Evolutionary conservation across 331 rosid genomes (phyloP), one percentile per base, ranked within the genome.

Genomic region (Prunus yedoensis): DNA sequence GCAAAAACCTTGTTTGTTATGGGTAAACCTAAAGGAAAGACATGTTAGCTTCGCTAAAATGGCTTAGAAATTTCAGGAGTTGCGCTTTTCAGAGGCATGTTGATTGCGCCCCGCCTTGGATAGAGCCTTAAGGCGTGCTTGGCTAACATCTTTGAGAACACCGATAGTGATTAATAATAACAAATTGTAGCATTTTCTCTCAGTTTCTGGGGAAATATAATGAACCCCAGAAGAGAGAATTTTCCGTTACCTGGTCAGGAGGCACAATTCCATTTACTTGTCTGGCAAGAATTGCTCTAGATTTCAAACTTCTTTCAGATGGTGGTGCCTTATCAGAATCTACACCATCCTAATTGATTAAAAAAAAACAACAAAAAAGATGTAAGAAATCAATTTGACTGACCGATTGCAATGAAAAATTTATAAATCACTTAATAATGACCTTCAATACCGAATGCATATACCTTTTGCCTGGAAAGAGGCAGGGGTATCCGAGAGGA

Each of bases 201-300:
- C 10, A 32, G 28, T 20, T 20, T 45, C 25, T 52, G 3, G 54
- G 46, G 18, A 62, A 66, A 79, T 32, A n/a, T 27, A 68, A 14
- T 57, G 49, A 50, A 15, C 63, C 23, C 25, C 68, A 79, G 71
- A 51, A 66, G 32, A 71, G 28, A 61, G 61, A 50, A 57, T 77
- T 70, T 65, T 45, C 74, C 69, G 63, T 75, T 60, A 91, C 97
- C 90, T 88, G 92, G 51, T 92, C 97, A 66, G 88, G 45, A 66
- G 88, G 45, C 83, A 89, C 80, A 17, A 90, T 79, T 63, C 97
- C 99, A 61, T 95, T 95, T 66, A 84, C 86, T 84, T 83, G 94
- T 85, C 97, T 89, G 6, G 87, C 87, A 79, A 90, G 82, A 85
- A 92, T 79, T 68, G 85, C 75, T 68, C 88, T 87, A 71, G 87